Conservation (phyloP, 2,329 filamentous ascomycete species). For the Clarireedia sp. region DNA sequence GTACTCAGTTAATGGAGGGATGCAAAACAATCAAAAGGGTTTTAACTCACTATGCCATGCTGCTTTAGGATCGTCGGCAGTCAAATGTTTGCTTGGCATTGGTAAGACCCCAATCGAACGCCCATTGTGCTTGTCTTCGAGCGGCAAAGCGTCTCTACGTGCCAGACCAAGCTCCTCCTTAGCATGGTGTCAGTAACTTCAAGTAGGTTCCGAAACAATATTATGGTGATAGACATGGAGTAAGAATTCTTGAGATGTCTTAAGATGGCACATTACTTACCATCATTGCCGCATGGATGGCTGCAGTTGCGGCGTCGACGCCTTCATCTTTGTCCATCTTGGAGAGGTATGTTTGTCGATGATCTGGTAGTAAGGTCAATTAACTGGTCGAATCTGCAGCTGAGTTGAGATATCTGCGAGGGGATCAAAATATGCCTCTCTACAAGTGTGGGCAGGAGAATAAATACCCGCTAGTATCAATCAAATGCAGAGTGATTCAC, state of each 20-base stretch:
- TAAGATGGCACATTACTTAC: constrained; percentile 6
- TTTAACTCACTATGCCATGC: constrained; percentile 21
- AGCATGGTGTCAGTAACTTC: not conserved
- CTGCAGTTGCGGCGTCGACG: not conserved
- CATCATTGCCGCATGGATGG: constrained; percentile 25
- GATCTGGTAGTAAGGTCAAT: too few species aligned
- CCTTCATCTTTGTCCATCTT: constrained; percentile 5
- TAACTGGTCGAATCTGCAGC: too few species aligned
- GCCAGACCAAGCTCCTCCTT: constrained; percentile 27
- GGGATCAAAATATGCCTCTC: too few species aligned
- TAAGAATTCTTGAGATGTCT: too few species aligned
- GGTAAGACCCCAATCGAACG: not conserved
- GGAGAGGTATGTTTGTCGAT: too few species aligned
- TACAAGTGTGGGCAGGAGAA: too few species aligned
- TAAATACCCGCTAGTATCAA: too few species aligned
- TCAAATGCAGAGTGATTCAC: too few species aligned
- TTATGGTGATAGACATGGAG: not conserved
- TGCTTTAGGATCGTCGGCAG: constrained; percentile 4
- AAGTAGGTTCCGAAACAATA: not conserved
- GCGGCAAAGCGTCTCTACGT: constrained; percentile 21
- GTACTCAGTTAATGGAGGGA: constrained; percentile 3
- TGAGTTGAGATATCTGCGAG: too few species aligned
- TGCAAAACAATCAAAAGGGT: not conserved
- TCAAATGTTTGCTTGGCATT: not conserved
- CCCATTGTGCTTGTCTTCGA: constrained; percentile 15